Evolutionary conservation across 2,329 filamentous ascomycete species (phyloP), one percentile per base, ranked within the genome.

Genomic region (Botryotinia calthae): DNA sequence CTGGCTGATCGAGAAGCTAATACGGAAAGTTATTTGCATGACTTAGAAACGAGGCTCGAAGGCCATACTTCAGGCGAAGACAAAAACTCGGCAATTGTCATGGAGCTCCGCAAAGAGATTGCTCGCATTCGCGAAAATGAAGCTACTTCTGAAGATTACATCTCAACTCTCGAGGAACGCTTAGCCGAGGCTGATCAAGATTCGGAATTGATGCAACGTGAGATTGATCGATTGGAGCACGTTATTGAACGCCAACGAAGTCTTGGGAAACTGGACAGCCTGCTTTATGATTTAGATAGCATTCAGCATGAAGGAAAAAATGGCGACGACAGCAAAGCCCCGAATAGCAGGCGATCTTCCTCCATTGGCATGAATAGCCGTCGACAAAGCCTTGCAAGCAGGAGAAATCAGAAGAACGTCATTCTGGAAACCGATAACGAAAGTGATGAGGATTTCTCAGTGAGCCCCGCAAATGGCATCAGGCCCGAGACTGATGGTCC

Each of bases 131-230:
- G 95, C 66, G 96, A 98, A 79, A 98, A 94, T 77, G 96, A 99
- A 83, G 88, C 91, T 5, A 91, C 92, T 56, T 94, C 91, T 77
- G 96, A 99, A 81, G 96, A 98, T 76, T 99, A 99, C 82, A 98
- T 99, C 70, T 97, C 95, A 1, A 98, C 95, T 0, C 85, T 99
- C 18, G 96, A 99, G 81, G 96, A 98, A 83, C 92, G 95, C 34
- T 87, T 99, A 14, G 96, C 96, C 0, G 96, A 99, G 82, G 92
- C 95, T 3, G 96, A 99, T 79, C 95, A 98, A 82, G 96, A 99
- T 80, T 90, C 93, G 76, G 96, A 98, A 81, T 85, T 98, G 74
- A 98, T 99, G 95, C 94, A 97, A 81, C 93, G 95, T 51, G 96
- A 99, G 80, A 93, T 99, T 75, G 93, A 98, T 79, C 90, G 95